phyloP scores from a whole-genome alignment of 73 alveolate genomes.

The Symbiodinium pilosum region DNA sequence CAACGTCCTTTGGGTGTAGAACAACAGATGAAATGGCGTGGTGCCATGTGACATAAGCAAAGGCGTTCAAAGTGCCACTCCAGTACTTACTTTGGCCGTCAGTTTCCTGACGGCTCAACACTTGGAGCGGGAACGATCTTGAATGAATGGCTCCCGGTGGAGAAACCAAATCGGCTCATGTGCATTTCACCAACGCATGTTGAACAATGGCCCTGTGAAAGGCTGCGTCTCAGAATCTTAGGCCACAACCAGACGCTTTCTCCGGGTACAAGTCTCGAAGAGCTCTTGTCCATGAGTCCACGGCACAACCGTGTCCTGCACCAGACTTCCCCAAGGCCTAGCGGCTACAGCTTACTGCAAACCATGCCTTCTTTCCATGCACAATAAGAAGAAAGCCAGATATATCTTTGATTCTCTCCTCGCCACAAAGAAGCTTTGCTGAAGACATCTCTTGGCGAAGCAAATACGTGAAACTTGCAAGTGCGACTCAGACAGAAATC shows the following conservation, averaged over 20 bases:
- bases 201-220: not conserved
- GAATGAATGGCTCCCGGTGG: not conserved
- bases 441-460: too few species aligned
- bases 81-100: too few species aligned
- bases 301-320: conserved; percentile 69
- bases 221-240: too few species aligned
- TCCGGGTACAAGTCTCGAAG: conserved; percentile 50
- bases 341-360: not conserved
- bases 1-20: too few species aligned
- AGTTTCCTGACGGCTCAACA: not conserved
- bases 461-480: too few species aligned
- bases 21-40: too few species aligned
- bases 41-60: too few species aligned
- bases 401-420: conserved; percentile 63
- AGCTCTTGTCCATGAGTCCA: conserved; percentile 88
- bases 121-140: not conserved
- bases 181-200: not conserved
- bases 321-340: not conserved
- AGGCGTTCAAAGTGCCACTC: too few species aligned
- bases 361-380: conserved; percentile 70
- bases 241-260: conserved; percentile 53
- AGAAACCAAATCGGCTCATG: not conserved
- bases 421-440: too few species aligned
- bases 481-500: too few species aligned
- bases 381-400: conserved; percentile 67